phyloP scores from a whole-genome alignment of 169 alveolate species.

The Plasmodium billcollinsi region DNA sequence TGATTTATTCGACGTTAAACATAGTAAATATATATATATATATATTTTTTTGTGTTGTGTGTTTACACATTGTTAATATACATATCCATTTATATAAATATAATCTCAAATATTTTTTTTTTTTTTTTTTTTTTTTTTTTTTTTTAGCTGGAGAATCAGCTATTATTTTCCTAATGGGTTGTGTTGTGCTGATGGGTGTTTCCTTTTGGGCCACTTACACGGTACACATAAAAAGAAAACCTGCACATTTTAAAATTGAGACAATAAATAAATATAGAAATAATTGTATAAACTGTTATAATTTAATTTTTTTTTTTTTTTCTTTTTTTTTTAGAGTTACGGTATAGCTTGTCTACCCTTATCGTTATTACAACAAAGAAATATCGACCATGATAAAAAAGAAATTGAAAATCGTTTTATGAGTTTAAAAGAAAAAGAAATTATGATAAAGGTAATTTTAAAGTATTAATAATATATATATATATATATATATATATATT shows the following conservation, averaged over 20 bases:
- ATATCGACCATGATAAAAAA: constrained; percentile 33
- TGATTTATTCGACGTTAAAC: no score
- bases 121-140: no score
- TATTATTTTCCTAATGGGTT: constrained; percentile 59
- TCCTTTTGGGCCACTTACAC: constrained; percentile 74
- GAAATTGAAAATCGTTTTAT: constrained; percentile 59
- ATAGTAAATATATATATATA: no score
- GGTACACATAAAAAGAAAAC: constrained; percentile 16
- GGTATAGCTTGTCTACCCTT: constrained; percentile 71
- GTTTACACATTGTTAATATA: no score
- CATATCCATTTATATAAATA: no score
- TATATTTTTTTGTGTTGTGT: no score
- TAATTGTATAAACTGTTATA: neutral
- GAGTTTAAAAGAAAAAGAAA: constrained; percentile 62
- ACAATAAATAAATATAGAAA: neutral
- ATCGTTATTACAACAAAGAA: constrained; percentile 42
- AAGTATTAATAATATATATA: neutral
- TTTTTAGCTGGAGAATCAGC: constrained; percentile 72
- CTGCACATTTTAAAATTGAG: neutral
- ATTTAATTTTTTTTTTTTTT: neutral
- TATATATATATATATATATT: neutral
- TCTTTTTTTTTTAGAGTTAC: no score
- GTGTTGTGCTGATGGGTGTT: constrained; percentile 54
- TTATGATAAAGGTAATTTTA: constrained; percentile 34
- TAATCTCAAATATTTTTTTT: neutral